Evolutionary conservation across 257 asterid species (phyloP).

Genomic region (Nicotiana tomentosiformis): DNA sequence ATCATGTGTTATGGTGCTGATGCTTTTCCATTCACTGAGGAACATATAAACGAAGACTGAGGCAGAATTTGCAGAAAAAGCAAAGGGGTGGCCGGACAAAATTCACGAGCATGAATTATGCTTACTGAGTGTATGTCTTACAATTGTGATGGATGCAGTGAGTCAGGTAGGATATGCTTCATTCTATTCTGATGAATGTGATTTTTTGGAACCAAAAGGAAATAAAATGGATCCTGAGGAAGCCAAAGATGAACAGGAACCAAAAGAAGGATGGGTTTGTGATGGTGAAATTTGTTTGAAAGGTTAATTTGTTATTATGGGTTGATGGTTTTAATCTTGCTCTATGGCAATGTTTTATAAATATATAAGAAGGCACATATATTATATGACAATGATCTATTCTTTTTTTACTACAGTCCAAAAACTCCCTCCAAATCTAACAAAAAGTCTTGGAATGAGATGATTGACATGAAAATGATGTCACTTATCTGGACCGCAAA

Average conservation of each 20-base stretch:
- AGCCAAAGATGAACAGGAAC: neutral
- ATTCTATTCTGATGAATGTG: constrained; percentile 50
- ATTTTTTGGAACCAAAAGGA: constrained; percentile 55
- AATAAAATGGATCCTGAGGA: neutral
- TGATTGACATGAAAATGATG: neutral
- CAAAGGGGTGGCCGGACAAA: constrained; percentile 54
- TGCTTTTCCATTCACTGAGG: constrained; percentile 70
- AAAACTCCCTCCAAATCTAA: neutral
- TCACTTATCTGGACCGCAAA: neutral
- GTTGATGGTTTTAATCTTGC: neutral
- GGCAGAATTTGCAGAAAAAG: constrained; percentile 45
- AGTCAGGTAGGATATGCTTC: constrained; percentile 55
- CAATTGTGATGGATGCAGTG: constrained; percentile 52
- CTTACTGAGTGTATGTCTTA: constrained; percentile 39
- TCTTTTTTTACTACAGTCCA: neutral
- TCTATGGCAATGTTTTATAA: neutral
- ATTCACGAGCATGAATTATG: constrained; percentile 54
- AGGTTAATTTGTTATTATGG: constrained; percentile 8
- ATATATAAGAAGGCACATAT: neutral
- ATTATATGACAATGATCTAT: neutral
- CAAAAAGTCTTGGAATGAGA: neutral
- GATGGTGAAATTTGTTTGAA: constrained; percentile 42
- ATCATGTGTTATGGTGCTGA: constrained; percentile 47
- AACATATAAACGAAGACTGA: constrained; percentile 60
- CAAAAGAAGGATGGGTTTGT: constrained; percentile 41